phyloP scores from a whole-genome alignment of 345 rosid genomes.

The Eutrema japonicum region DNA sequence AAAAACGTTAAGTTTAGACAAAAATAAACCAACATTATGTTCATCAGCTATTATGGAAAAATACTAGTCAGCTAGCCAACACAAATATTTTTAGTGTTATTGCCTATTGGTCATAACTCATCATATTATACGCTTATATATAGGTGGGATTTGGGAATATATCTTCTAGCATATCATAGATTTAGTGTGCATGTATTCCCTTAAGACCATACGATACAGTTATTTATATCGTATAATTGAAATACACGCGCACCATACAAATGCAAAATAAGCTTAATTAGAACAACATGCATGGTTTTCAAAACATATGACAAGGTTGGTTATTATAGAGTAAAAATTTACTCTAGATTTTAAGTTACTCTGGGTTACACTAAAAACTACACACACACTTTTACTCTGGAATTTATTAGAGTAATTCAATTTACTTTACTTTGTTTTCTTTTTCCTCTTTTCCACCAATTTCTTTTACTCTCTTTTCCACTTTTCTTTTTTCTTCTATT shows the following conservation, averaged over 20 bases:
- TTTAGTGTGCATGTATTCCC: constrained; percentile 3
- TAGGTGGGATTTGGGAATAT: constrained; percentile 18
- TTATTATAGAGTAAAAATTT: no score
- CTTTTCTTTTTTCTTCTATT: no score
- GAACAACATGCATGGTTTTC: constrained; percentile 19
- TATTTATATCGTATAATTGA: neutral
- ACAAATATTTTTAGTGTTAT: neutral
- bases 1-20: neutral
- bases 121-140: neutral
- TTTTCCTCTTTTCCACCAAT: no score
- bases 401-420: no score
- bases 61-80: neutral
- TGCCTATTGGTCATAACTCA: neutral
- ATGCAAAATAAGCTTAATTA: neutral
- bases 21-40: neutral
- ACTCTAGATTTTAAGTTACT: no score
- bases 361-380: no score
- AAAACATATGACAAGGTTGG: neutral
- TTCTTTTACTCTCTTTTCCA: no score
- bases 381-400: no score
- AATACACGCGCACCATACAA: neutral
- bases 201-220: neutral
- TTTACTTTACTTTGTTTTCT: no score
- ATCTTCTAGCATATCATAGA: neutral
- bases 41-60: neutral